A percentile compares a stretch with the other conserved stretches of the same genome.
These are phyloP conservation scores for Penicillium steckii DNA, from an alignment of 495 filamentous ascomycete genomes.

Conservation along the genomic window DNA sequence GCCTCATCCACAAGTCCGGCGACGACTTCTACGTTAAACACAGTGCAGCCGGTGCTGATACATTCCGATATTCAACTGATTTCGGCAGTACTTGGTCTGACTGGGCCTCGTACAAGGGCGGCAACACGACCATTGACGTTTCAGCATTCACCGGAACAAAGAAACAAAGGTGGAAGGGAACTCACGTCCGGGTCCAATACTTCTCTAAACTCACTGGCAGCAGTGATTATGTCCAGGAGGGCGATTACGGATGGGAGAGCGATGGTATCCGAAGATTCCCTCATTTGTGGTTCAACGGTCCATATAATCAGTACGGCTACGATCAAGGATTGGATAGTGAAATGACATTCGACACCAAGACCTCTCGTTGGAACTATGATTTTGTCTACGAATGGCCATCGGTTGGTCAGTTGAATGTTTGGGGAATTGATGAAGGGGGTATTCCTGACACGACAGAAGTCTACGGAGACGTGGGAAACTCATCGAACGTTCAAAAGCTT, in stretches of 20 bases:
- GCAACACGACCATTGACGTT: conserved; percentile 33
- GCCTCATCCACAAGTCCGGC: conserved; percentile 39
- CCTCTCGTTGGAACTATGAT: conserved; percentile 46
- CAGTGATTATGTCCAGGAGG: conserved; percentile 57
- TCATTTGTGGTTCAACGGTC: conserved; percentile 58
- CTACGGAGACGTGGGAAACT: conserved; percentile 47
- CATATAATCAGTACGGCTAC: conserved; percentile 63
- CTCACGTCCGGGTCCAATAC: conserved; percentile 63
- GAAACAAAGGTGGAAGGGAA: conserved; percentile 56
- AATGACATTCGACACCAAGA: conserved; percentile 49
- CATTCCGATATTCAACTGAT: conserved; percentile 56
- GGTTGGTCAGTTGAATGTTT: conserved; percentile 46
- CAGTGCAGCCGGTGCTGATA: conserved; percentile 57
- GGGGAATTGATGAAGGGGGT: conserved; percentile 48
- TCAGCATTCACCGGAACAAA: conserved; percentile 50
- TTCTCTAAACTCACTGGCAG: conserved; percentile 59
- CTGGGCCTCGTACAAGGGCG: conserved; percentile 51
- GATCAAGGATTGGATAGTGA: conserved; percentile 53
- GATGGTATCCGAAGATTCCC: conserved; percentile 49
- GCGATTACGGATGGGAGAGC: conserved; percentile 44
- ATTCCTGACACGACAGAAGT: conserved; percentile 46
- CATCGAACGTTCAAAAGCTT: conserved; percentile 16
- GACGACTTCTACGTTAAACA: conserved; percentile 47
- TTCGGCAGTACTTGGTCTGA: conserved; percentile 47
- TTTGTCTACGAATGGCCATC: conserved; percentile 54